Evolutionary conservation across 1,139 yeast genomes (phyloP).

Genomic region (Yamadazyma sp.): DNA sequence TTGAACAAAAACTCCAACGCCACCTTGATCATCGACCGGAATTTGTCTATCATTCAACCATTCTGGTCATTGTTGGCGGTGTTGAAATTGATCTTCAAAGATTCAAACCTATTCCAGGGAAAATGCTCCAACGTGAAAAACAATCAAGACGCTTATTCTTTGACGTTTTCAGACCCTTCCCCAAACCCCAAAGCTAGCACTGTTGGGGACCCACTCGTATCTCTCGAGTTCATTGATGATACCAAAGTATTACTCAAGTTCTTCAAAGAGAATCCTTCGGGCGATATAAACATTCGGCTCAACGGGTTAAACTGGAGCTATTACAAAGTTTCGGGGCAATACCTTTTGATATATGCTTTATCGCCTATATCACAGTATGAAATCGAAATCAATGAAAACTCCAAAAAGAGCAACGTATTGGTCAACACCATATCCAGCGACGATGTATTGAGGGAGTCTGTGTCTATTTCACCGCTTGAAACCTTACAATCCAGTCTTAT

Average conservation of each 20-base stretch:
- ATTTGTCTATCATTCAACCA: constrained; percentile 49
- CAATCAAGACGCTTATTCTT: constrained; percentile 19
- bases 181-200: not conserved
- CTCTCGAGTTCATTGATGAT: constrained; percentile 32
- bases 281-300: constrained; percentile 47
- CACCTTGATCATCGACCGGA: constrained; percentile 15
- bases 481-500: constrained; percentile 65
- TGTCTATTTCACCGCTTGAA: constrained; percentile 45
- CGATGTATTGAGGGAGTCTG: constrained; percentile 13
- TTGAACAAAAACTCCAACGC: constrained; percentile 18
- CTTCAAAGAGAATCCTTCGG: constrained; percentile 29
- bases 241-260: constrained; percentile 43
- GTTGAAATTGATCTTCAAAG: constrained; percentile 51
- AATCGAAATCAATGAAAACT: constrained; percentile 50
- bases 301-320: constrained; percentile 62
- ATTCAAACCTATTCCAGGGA: constrained; percentile 53
- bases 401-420: constrained; percentile 15
- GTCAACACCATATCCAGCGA: constrained; percentile 37
- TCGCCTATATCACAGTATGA: constrained; percentile 71
- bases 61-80: constrained; percentile 70
- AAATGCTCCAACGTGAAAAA: constrained; percentile 24
- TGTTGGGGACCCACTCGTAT: constrained; percentile 17
- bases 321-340: constrained; percentile 42
- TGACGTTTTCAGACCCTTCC: constrained; percentile 5
- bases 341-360: constrained; percentile 60